Evolutionary conservation across 768 basidiomycete species (phyloP).

Genomic region (Naematelia aurantialba): DNA sequence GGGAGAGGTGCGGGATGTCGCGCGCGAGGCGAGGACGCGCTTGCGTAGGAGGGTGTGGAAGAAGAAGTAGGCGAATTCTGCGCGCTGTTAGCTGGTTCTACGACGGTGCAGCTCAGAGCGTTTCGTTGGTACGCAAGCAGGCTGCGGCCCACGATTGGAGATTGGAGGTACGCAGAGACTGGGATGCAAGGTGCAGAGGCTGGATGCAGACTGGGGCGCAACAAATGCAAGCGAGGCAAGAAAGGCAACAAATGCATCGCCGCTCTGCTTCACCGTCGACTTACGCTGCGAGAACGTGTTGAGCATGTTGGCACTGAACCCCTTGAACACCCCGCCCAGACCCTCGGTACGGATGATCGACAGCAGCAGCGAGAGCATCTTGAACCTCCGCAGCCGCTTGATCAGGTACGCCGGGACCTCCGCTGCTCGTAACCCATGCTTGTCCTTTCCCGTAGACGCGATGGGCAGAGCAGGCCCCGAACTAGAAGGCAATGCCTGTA

Average conservation of each 20-base stretch:
- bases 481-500: constrained; percentile 62
- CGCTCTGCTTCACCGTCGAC: too few species aligned
- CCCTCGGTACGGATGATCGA: constrained; percentile 78
- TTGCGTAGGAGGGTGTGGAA: constrained; percentile 91
- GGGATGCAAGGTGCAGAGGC: too few species aligned
- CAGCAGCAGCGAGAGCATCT: constrained; percentile 64
- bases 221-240: too few species aligned
- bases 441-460: neutral
- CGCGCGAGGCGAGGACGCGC: constrained; percentile 8
- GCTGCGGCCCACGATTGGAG: too few species aligned
- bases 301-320: constrained; percentile 94
- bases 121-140: too few species aligned
- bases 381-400: constrained; percentile 41
- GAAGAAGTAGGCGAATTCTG: constrained; percentile 99
- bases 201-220: too few species aligned
- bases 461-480: constrained; percentile 32
- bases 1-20: neutral
- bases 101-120: too few species aligned
- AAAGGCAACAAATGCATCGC: too few species aligned
- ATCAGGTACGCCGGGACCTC: constrained; percentile 5
- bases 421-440: neutral
- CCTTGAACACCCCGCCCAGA: constrained; percentile 74
- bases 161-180: too few species aligned
- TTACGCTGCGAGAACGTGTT: constrained; percentile 96
- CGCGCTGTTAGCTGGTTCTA: neutral